Base-by-base conservation (phyloP, 257 asterid genomes). In the Anisodus acutangulus region DNA sequence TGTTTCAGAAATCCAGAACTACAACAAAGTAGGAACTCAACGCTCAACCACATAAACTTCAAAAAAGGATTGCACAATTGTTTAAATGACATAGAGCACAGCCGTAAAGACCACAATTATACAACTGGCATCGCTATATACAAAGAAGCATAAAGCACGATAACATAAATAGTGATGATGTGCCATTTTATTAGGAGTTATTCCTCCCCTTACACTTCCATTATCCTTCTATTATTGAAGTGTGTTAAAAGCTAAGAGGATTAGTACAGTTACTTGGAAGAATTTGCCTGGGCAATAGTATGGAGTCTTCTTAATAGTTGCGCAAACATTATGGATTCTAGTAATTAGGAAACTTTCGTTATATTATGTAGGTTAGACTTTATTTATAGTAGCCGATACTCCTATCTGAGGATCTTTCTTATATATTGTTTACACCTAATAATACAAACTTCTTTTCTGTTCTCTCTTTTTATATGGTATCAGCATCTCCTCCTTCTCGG, bases 1-100 rank as follows among this genome's bases (percentile, higher is more conserved):
- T 63, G 70, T 71, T 59, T 91, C 88, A 89, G 86, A 82, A 84
- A 64, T 79, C 47, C 86, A 54, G 54, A 60, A 39, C 16, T 9
- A 37, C 69, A 62, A 22, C 55, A 81, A 3, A 67, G n/a, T 9
- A 26, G 74, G 66, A 39, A 53, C 3, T 11, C 15, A 67, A 76
- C 47, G 53, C 8, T 51, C 81, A 22, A 49, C 62, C 17, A 10
- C 47, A 76, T 51, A 51, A 76, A 74, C 81, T 47, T 19, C 6
- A 74, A 74, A 74, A 19, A 11, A 26, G 17, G 45, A 76, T 12
- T 51, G 47, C 4, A 76, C 3, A 76, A 51, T 8, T 26, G 64
- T 76, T 51, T 13, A 53, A 76, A 76, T 4, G 62, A 76, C 63
- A 39, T 8, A 12, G 13, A 1, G 13, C 51, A 76, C 6, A 54